phyloP scores from a whole-genome alignment of 1,284 basidiomycete species.

The Gymnopus androsaceus region DNA sequence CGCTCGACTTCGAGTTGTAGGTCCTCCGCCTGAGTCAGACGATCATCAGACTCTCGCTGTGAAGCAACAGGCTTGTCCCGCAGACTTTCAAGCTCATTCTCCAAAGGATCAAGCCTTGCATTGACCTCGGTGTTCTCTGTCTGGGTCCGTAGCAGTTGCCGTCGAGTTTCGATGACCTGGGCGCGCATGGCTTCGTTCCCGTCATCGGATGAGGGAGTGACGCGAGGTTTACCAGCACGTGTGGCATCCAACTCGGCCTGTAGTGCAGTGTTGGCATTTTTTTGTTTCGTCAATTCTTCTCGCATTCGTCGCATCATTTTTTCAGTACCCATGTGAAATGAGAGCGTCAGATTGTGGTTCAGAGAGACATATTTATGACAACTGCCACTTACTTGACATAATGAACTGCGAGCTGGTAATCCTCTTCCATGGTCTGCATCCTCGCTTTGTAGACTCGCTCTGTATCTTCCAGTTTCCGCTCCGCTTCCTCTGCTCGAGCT shows the following conservation, averaged over 20 bases:
- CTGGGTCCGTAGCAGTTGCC: conserved; percentile 69
- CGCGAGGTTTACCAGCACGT: conserved; percentile 59
- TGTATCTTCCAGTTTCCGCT: conserved; percentile 77
- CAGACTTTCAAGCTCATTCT: conserved; percentile 72
- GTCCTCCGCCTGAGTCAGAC: conserved; percentile 72
- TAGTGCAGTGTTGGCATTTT: conserved; percentile 74
- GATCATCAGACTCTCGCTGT: conserved; percentile 78
- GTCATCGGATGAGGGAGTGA: conserved; percentile 77
- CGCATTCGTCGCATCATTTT: conserved; percentile 99
- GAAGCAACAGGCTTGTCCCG: conserved; percentile 73
- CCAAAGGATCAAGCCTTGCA: conserved; percentile 70
- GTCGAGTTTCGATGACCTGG: conserved; percentile 71
- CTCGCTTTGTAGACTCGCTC: conserved; percentile 76
- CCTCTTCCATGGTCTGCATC: conserved; percentile 87
- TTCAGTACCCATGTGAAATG: conserved; percentile 82
- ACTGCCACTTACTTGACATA: conserved; percentile 77
- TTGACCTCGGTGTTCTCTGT: conserved; percentile 78
- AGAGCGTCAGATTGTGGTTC: conserved; percentile 26
- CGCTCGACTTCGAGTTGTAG: conserved; percentile 81
- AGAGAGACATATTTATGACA: conserved; percentile 13
- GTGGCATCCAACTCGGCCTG: conserved; percentile 78
- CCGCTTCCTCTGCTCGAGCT: conserved; percentile 63
- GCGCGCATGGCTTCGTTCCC: conserved; percentile 64
- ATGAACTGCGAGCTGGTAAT: conserved; percentile 92
- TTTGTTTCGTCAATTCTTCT: conserved; percentile 90